Evolutionary conservation across 371 early-diverging fungal species (phyloP).

Genomic region (Mucor racemosus): DNA sequence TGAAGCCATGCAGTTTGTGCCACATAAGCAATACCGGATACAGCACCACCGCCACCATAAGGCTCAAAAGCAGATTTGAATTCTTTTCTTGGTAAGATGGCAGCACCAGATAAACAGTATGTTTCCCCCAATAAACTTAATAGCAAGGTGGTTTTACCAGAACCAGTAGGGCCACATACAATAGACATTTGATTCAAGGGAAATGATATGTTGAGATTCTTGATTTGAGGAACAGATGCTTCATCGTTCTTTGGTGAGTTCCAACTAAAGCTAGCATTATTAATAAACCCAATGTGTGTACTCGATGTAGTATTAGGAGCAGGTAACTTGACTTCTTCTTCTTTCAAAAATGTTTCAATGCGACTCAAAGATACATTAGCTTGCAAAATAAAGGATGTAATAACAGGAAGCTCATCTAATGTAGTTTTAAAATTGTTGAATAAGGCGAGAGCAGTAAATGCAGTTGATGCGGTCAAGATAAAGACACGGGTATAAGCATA

Average conservation of each 20-base stretch:
- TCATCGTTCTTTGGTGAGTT: slow-evolving; percentile 28
- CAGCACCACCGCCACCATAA: slow-evolving; percentile 37
- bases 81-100: slow-evolving; percentile 50
- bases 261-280: slow-evolving; percentile 61
- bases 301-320: neutral
- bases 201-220: slow-evolving; percentile 62
- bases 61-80: neutral
- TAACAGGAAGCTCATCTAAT: slow-evolving; percentile 73
- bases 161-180: slow-evolving; percentile 79
- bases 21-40: slow-evolving; percentile 73
- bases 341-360: slow-evolving; percentile 68
- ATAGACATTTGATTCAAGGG: slow-evolving; percentile 71
- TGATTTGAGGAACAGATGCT: slow-evolving; percentile 52
- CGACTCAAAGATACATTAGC: slow-evolving; percentile 76
- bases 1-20: slow-evolving; percentile 86
- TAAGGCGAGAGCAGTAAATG: slow-evolving; percentile 69
- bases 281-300: slow-evolving; percentile 44
- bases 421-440: slow-evolving; percentile 70
- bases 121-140: slow-evolving; percentile 68
- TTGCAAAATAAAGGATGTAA: slow-evolving; percentile 68
- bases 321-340: slow-evolving; percentile 65
- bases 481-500: slow-evolving; percentile 57
- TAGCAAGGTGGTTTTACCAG: slow-evolving; percentile 82
- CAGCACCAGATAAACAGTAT: slow-evolving; percentile 45
- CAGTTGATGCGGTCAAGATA: slow-evolving; percentile 63